Percentiles rank a stretch among this genome's conserved stretches.
Conservation (phyloP, 805 yeast genomes). For the Candida broadrunensis region DNA sequence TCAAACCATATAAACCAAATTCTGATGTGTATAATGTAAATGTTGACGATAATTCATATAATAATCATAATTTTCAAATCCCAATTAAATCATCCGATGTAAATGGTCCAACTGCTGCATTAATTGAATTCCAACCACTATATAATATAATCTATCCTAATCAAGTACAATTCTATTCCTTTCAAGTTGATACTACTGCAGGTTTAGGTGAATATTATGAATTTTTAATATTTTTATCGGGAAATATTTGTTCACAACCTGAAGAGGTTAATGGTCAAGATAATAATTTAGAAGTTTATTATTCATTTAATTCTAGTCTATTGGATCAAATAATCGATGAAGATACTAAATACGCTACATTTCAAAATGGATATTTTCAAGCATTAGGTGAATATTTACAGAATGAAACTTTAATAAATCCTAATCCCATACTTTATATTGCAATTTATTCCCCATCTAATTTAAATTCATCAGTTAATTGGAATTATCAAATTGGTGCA, state of each 20-base stretch:
- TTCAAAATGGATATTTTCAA: conserved; percentile 35
- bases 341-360: conserved; percentile 7
- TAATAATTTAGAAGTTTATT: conserved; percentile 33
- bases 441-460: conserved; percentile 41
- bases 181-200: conserved; percentile 40
- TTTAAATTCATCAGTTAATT: conserved; percentile 32
- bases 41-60: neutral
- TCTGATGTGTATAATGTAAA: neutral
- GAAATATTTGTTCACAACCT: conserved; percentile 46
- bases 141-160: conserved; percentile 31
- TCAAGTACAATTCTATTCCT: conserved; percentile 40
- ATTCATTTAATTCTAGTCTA: conserved; percentile 36
- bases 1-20: neutral
- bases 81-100: neutral
- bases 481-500: conserved; percentile 68
- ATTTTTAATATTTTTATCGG: conserved; percentile 47
- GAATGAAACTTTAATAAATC: neutral
- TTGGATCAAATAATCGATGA: conserved; percentile 29
- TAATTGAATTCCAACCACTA: conserved; percentile 37
- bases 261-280: conserved; percentile 16
- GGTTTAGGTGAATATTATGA: conserved; percentile 47
- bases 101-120: conserved; percentile 16
- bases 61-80: neutral
- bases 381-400: conserved; percentile 27
- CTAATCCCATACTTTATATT: conserved; percentile 23